These are phyloP conservation scores for Phyllachora maydis DNA, from an alignment of 2,329 filamentous ascomycete genomes.

Conservation along the genomic window DNA sequence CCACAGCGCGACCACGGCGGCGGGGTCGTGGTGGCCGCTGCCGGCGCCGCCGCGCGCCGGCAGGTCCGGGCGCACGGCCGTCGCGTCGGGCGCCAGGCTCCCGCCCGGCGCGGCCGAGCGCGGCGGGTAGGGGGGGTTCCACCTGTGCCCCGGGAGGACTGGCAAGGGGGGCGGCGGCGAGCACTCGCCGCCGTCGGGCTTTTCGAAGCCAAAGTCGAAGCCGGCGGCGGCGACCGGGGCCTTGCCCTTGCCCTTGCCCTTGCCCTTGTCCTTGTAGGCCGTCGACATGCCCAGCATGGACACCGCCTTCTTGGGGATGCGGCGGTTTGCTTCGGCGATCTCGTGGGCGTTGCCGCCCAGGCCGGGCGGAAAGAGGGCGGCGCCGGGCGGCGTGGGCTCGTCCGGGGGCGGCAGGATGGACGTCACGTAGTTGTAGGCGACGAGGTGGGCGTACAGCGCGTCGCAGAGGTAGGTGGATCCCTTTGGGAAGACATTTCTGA, in stretches of 20 bases:
- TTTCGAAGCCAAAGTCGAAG: conserved; percentile 1
- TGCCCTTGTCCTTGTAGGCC: too few relatives aligned
- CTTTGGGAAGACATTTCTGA: conserved; percentile 29
- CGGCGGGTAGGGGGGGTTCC: too few relatives aligned
- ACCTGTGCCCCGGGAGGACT: neutral
- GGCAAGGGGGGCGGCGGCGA: neutral
- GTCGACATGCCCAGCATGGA: conserved; percentile 25
- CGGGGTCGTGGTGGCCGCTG: neutral
- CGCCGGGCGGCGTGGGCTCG: conserved; percentile 1
- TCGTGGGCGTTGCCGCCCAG: conserved; percentile 6
- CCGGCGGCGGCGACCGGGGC: conserved; percentile 6
- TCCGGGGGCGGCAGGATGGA: conserved; percentile 10
- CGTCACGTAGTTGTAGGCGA: conserved; percentile 36
- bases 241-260: too few relatives aligned
- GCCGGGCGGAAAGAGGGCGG: conserved; percentile 3
- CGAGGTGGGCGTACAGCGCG: conserved; percentile 34
- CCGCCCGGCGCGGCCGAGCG: too few relatives aligned
- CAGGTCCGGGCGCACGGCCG: too few relatives aligned
- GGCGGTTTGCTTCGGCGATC: conserved; percentile 10
- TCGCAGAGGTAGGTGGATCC: conserved; percentile 35
- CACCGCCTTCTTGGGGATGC: conserved; percentile 32
- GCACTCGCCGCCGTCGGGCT: neutral
- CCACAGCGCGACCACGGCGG: conserved; percentile 20
- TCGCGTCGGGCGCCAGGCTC: too few relatives aligned
- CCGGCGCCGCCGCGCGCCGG: too few relatives aligned